phyloP scores from a whole-genome alignment of 768 basidiomycete species.

The Xerocomus potaroensis region DNA sequence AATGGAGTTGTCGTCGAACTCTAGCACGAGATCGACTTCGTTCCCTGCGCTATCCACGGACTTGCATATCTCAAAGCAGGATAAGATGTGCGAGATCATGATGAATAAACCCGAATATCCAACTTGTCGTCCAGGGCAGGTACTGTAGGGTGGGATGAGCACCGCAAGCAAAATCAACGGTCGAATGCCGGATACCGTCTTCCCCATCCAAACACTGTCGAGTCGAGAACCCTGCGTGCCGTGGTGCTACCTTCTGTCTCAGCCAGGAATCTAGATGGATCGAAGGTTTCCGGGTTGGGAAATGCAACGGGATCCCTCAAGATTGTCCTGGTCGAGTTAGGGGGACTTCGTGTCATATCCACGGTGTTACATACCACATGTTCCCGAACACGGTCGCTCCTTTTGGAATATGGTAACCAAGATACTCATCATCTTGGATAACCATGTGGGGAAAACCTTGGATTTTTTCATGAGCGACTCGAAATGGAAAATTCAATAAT shows the following conservation, averaged over 20 bases:
- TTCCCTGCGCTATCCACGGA: constrained; percentile 1
- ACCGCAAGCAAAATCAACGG: background rate
- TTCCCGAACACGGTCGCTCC: constrained; percentile 38
- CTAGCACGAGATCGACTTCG: background rate
- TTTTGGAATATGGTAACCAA: constrained; percentile 40
- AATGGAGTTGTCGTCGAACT: background rate
- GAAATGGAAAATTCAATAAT: background rate
- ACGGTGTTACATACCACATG: constrained; percentile 29
- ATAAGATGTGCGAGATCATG: background rate
- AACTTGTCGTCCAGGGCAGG: background rate
- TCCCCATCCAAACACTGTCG: background rate
- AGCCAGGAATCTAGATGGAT: background rate
- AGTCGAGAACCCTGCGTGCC: background rate
- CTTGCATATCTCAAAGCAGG: background rate
- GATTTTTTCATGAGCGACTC: background rate
- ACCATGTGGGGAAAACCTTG: constrained; percentile 35
- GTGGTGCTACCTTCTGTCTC: background rate
- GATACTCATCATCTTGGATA: constrained; percentile 24
- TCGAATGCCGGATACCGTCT: background rate
- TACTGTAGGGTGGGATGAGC: background rate
- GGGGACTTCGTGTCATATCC: background rate
- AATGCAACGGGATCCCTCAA: background rate
- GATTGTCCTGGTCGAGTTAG: background rate
- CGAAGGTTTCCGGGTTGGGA: background rate
- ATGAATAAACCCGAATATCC: background rate